Evolutionary conservation across 176 grass and related monocot genomes (phyloP).

Genomic region (Olyra latifolia): DNA sequence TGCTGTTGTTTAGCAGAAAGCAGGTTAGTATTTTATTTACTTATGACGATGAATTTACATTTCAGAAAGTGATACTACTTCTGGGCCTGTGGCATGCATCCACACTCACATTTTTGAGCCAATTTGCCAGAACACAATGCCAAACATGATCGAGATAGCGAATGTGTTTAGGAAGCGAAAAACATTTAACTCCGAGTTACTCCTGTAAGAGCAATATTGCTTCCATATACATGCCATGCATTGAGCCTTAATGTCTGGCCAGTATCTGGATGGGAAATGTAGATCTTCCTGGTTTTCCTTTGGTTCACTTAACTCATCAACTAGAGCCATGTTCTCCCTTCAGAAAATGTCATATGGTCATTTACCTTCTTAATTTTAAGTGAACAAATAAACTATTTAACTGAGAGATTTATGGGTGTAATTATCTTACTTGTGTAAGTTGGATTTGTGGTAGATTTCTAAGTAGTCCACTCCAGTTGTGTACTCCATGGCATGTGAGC

Average conservation of each 20-base stretch:
- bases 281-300: conserved; percentile 26
- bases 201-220: conserved; percentile 49
- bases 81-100: too few relatives aligned
- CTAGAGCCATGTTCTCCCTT: conserved; percentile 47
- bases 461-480: conserved; percentile 29
- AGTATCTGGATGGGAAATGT: conserved; percentile 43
- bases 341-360: background rate
- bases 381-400: background rate
- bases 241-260: conserved; percentile 42
- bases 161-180: conserved; percentile 47
- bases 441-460: conserved; percentile 15
- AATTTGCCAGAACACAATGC: conserved; percentile 50
- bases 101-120: conserved; percentile 54
- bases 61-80: too few relatives aligned
- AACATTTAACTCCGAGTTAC: conserved; percentile 54
- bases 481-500: conserved; percentile 41
- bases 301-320: conserved; percentile 43
- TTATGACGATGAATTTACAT: background rate
- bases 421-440: conserved; percentile 9
- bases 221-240: conserved; percentile 60
- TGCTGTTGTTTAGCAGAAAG: background rate
- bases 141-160: conserved; percentile 40
- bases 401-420: background rate
- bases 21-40: background rate
- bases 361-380: background rate